Conservation (phyloP, 106 monocot genomes). For the Platanthera guangdongensis region DNA sequence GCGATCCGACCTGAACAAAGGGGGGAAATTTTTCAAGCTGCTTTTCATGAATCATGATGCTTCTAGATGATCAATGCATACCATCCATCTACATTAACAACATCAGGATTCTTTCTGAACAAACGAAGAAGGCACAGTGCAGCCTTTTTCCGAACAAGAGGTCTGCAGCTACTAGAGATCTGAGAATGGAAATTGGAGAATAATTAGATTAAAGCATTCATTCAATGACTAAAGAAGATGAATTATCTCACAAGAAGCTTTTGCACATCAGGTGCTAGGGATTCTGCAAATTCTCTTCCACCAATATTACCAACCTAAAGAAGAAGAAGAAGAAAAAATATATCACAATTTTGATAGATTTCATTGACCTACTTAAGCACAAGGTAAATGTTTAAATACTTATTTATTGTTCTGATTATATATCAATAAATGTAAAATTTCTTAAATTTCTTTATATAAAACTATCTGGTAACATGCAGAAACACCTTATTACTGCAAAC, state of each 20-base stretch:
- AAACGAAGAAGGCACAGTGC: constrained; percentile 94
- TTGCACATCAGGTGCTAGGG: constrained; percentile 95
- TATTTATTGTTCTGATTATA: background rate
- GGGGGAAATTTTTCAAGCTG: constrained; percentile 2
- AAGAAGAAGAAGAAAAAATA: constrained; percentile 6
- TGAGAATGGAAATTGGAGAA: constrained; percentile 19
- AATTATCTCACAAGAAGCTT: constrained; percentile 73
- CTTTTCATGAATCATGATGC: background rate
- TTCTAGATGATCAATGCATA: constrained; percentile 16
- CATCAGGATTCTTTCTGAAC: constrained; percentile 92
- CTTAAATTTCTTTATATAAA: background rate
- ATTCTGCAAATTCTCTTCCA: constrained; percentile 92
- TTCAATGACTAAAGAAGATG: background rate
- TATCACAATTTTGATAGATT: background rate
- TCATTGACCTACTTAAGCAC: background rate
- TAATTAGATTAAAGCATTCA: constrained; percentile 6
- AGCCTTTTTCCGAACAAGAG: constrained; percentile 96
- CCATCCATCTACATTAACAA: constrained; percentile 98
- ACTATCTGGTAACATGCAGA: background rate
- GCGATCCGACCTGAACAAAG: constrained; percentile 70
- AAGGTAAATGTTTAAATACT: background rate
- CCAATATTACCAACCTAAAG: constrained; percentile 97
- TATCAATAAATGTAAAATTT: background rate
- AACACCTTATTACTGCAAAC: background rate
- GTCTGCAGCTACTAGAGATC: constrained; percentile 94